phyloP scores from a whole-genome alignment of 257 asterid genomes.

The Plantago ovata region DNA sequence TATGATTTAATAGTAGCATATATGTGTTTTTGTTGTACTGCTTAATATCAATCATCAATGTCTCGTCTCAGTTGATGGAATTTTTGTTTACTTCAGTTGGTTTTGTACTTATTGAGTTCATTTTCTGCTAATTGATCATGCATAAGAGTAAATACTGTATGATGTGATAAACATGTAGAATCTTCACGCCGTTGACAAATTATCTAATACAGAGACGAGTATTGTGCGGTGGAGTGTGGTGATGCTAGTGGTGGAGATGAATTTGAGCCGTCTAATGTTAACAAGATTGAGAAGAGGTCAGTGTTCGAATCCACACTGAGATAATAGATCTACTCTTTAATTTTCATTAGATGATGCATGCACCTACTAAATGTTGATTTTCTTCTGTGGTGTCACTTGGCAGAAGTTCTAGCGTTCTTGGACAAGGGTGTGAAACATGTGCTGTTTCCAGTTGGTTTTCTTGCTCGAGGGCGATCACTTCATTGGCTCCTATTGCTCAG shows the following conservation, averaged over 20 bases:
- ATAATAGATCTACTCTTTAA: conserved; percentile 39
- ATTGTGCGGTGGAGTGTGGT: conserved; percentile 40
- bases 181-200: no score
- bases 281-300: conserved; percentile 50
- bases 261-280: conserved; percentile 10
- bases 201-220: conserved; percentile 49
- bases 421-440: conserved; percentile 54
- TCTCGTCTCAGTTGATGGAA: no score
- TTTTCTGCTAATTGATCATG: no score
- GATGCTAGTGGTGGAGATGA: conserved; percentile 21
- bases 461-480: conserved; percentile 77
- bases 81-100: no score
- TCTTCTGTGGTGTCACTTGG: conserved; percentile 49
- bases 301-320: conserved; percentile 48
- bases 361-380: conserved; percentile 42
- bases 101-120: no score
- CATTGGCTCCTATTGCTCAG: conserved; percentile 67
- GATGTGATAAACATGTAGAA: no score
- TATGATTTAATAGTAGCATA: no score
- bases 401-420: conserved; percentile 34
- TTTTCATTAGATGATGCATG: conserved; percentile 36
- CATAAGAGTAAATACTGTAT: no score
- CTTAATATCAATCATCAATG: no score
- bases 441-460: conserved; percentile 52
- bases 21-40: no score